These are phyloP conservation scores for Parvularia atlantis DNA, from an alignment of 78 protist genomes.

Conservation along the genomic window DNA sequence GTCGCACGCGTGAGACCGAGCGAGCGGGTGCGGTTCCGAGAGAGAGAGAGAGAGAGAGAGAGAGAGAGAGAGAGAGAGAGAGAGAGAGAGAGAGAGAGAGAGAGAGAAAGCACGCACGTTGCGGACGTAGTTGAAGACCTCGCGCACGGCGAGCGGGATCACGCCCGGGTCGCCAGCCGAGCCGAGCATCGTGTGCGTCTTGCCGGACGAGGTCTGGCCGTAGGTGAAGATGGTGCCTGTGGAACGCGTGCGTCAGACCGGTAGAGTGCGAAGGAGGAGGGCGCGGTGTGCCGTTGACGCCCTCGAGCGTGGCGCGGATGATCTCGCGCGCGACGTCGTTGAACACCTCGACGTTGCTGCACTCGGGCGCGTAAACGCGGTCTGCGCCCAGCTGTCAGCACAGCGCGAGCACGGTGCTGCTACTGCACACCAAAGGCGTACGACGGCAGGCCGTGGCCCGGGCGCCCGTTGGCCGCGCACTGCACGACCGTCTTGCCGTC, in stretches of 20 bases:
- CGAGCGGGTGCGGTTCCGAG: too few species aligned
- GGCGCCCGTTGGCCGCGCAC: too few species aligned
- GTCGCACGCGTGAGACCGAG: too few species aligned
- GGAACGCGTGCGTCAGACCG: neutral
- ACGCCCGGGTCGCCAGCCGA: constrained; percentile 43
- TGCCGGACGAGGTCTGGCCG: constrained; percentile 66
- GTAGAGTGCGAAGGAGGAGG: neutral
- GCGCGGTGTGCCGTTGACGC: constrained; percentile 54
- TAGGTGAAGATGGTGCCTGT: constrained; percentile 57
- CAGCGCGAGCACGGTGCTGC: too few species aligned
- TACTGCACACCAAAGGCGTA: too few species aligned
- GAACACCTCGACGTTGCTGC: constrained; percentile 24
- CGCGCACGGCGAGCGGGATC: constrained; percentile 38
- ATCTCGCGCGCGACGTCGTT: constrained; percentile 25
- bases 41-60: too few species aligned
- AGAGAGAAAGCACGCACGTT: neutral
- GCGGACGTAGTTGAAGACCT: constrained; percentile 30
- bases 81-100: neutral
- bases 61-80: neutral
- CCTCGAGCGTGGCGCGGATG: constrained; percentile 24
- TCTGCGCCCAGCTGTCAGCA: constrained; percentile 25
- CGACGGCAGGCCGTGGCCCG: too few species aligned
- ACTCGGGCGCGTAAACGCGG: constrained; percentile 24
- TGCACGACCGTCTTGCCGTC: too few species aligned
- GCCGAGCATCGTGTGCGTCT: constrained; percentile 70